phyloP scores from a whole-genome alignment of 768 basidiomycete species.

The Mycena leptocephala region DNA sequence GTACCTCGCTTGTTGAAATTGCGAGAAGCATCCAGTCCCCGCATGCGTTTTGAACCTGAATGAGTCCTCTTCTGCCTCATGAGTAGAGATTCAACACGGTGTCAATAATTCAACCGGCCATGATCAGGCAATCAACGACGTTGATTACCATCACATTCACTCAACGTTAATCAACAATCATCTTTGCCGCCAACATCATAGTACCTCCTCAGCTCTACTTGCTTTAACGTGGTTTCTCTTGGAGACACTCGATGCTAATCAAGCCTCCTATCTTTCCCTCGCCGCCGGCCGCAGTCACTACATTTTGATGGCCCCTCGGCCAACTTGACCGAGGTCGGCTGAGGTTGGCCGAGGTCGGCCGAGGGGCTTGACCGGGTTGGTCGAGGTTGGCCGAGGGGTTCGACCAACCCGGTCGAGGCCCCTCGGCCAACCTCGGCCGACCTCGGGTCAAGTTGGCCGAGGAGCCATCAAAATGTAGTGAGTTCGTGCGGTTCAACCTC shows the following conservation, averaged over 20 bases:
- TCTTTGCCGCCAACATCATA: background rate
- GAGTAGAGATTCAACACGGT: background rate
- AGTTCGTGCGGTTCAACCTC: background rate
- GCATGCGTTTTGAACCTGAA: background rate
- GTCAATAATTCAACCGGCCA: background rate
- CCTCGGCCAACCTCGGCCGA: too few species aligned
- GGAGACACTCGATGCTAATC: background rate
- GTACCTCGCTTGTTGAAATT: too few species aligned
- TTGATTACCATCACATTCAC: background rate
- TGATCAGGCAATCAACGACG: background rate
- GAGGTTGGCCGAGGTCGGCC: too few species aligned
- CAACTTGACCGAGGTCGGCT: too few species aligned
- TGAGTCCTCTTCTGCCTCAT: background rate
- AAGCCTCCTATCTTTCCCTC: background rate
- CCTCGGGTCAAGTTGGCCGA: too few species aligned
- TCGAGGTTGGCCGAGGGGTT: too few species aligned
- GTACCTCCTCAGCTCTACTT: background rate
- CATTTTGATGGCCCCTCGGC: too few species aligned
- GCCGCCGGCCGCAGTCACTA: background rate
- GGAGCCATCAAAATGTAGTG: too few species aligned
- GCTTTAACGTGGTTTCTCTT: background rate
- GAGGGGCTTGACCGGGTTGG: too few species aligned
- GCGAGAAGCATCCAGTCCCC: background rate
- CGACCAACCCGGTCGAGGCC: too few species aligned
- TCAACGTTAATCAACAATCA: background rate